Conservation (phyloP, 176 grass and related monocot species). For the Hyparrhenia diplandra region DNA sequence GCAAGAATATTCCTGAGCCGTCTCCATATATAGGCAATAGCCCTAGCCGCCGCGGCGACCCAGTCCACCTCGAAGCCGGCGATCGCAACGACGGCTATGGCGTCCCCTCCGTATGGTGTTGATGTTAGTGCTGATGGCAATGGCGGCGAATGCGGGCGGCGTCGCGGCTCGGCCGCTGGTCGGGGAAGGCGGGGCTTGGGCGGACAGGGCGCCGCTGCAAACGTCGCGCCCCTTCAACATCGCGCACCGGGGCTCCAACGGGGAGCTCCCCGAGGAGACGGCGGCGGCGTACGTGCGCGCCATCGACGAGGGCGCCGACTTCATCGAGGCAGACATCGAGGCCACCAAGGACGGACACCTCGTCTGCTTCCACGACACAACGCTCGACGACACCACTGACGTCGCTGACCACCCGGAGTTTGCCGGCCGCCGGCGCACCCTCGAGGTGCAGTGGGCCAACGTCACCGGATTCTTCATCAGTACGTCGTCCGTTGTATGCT, state of each 20-base stretch:
- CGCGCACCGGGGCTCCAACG: conserved; percentile 51
- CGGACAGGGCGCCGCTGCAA: conserved; percentile 24
- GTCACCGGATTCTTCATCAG: conserved; percentile 42
- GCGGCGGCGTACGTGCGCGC: conserved; percentile 49
- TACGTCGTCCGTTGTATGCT: too few species aligned
- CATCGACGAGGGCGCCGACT: conserved; percentile 52
- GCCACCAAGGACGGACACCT: conserved; percentile 49
- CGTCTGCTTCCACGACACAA: conserved; percentile 49
- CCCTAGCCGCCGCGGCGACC: too few species aligned
- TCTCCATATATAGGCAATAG: background rate
- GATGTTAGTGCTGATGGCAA: background rate
- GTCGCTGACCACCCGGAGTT: conserved; percentile 46
- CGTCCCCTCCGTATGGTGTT: background rate
- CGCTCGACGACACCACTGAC: conserved; percentile 44
- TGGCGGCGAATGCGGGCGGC: background rate
- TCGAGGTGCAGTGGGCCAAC: conserved; percentile 45
- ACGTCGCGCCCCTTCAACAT: conserved; percentile 44
- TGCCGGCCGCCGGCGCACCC: conserved; percentile 26
- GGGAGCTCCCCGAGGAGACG: conserved; percentile 44
- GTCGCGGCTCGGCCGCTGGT: conserved; percentile 28
- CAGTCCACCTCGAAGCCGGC: background rate
- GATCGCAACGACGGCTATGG: background rate
- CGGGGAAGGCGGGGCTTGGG: background rate
- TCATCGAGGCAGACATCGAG: conserved; percentile 48
- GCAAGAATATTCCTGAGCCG: too few species aligned